A percentile compares a stretch with the other conserved stretches of the same genome.
These are phyloP conservation scores for Austroboletus niveus DNA, from an alignment of 1,284 basidiomycete genomes.

Conservation along the genomic window DNA sequence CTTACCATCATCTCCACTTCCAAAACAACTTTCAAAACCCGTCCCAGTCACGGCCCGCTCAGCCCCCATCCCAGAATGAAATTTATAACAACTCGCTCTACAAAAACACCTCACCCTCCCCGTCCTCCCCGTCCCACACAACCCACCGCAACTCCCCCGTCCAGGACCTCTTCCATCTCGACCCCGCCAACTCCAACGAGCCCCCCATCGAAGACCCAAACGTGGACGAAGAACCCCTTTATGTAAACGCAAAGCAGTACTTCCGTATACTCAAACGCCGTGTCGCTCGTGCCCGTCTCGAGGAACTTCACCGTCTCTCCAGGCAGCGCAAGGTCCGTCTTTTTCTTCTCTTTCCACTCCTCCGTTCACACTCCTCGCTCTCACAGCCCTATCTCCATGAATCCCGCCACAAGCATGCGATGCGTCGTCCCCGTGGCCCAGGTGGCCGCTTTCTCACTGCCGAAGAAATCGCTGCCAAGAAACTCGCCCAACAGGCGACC, in stretches of 20 bases:
- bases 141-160: conserved; percentile 27
- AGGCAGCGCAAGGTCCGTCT: conserved; percentile 80
- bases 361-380: conserved; percentile 8
- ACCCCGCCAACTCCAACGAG: conserved; percentile 14
- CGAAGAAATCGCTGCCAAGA: conserved; percentile 85
- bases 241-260: conserved; percentile 98
- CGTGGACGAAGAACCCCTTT: conserved; percentile 91
- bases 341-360: background rate
- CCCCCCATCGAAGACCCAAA: conserved; percentile 22
- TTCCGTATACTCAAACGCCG: conserved; percentile 93
- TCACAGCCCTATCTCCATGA: conserved; percentile 93
- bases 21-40: conserved; percentile 29
- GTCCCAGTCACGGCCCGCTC: conserved; percentile 14
- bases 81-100: conserved; percentile 26
- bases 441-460: conserved; percentile 96
- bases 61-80: conserved; percentile 18
- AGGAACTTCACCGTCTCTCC: conserved; percentile 89
- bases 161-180: conserved; percentile 32
- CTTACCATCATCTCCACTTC: conserved; percentile 54
- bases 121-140: conserved; percentile 24
- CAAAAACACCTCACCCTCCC: conserved; percentile 28
- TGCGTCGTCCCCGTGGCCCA: conserved; percentile 93
- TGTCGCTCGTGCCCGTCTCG: conserved; percentile 82
- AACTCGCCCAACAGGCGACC: conserved; percentile 36
- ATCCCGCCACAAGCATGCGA: conserved; percentile 96